A percentile compares a stretch with the other conserved stretches of the same genome.
phyloP scores from a whole-genome alignment of 2,329 filamentous ascomycete genomes.

The Fusarium solani-melongenae region DNA sequence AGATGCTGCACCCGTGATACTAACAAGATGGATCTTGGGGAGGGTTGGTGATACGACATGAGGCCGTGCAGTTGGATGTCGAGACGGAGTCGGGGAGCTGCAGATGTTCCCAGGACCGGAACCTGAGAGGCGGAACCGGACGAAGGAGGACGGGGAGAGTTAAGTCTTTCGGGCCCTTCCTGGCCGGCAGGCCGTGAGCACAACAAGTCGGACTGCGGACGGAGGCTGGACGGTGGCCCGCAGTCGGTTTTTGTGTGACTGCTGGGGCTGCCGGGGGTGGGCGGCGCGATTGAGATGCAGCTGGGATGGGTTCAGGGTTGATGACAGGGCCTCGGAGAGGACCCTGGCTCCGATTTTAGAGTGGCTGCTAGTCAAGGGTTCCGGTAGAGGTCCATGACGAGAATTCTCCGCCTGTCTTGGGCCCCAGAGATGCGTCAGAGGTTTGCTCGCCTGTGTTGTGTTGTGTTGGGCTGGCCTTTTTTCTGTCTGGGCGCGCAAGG shows the following conservation, averaged over 20 bases:
- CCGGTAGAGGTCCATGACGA: slow-evolving; percentile 46
- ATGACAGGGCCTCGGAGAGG: slow-evolving; percentile 50
- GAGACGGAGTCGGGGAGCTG: slow-evolving; percentile 59
- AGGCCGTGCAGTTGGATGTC: slow-evolving; percentile 59
- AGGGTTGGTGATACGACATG: slow-evolving; percentile 61
- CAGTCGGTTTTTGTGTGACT: slow-evolving; percentile 63
- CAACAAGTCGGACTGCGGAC: slow-evolving; percentile 45
- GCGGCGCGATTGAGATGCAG: slow-evolving; percentile 56
- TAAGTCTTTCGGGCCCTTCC: slow-evolving; percentile 43
- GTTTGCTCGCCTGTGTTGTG: slow-evolving; percentile 32
- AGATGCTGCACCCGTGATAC: slow-evolving; percentile 64
- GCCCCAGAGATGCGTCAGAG: slow-evolving; percentile 29
- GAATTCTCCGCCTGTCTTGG: slow-evolving; percentile 52
- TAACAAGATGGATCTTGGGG: slow-evolving; percentile 58
- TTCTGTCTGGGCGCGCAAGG: slow-evolving; percentile 10
- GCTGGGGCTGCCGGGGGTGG: slow-evolving; percentile 50
- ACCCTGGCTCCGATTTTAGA: slow-evolving; percentile 51
- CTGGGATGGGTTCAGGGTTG: slow-evolving; percentile 55
- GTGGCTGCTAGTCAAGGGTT: slow-evolving; percentile 54
- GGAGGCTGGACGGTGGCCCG: slow-evolving; percentile 54
- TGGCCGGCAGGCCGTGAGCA: slow-evolving; percentile 44
- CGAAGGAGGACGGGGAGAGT: slow-evolving; percentile 31
- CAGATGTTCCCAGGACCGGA: slow-evolving; percentile 51
- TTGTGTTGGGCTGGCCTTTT: neutral
- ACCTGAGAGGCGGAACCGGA: slow-evolving; percentile 47